phyloP scores from a whole-genome alignment of 2,329 filamentous ascomycete genomes.

The Magnaporthiopsis rhizophila region DNA sequence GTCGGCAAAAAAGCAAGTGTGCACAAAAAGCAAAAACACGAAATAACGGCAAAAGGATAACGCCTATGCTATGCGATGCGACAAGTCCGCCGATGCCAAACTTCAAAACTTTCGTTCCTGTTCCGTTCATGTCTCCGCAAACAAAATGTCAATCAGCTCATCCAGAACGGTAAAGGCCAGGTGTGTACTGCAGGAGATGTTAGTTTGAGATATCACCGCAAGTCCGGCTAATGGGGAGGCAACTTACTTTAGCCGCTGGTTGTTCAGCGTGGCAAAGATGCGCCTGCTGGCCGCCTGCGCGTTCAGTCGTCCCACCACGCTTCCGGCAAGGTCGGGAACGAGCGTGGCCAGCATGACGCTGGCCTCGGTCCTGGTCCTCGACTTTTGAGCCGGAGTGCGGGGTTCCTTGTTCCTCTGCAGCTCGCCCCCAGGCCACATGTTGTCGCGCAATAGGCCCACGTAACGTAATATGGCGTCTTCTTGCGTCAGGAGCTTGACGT shows the following conservation, averaged over 20 bases:
- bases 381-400: slow-evolving; percentile 65
- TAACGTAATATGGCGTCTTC: slow-evolving; percentile 75
- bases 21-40: not conserved
- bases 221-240: not conserved
- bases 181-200: slow-evolving; percentile 45
- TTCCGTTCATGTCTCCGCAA: slow-evolving; percentile 32
- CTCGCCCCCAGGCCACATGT: slow-evolving; percentile 70
- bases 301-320: slow-evolving; percentile 87
- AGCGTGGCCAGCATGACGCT: slow-evolving; percentile 83
- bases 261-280: slow-evolving; percentile 87
- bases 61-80: slow-evolving; percentile 22
- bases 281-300: slow-evolving; percentile 84
- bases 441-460: slow-evolving; percentile 62
- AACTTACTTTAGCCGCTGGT: slow-evolving; percentile 77
- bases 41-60: slow-evolving; percentile 9
- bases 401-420: slow-evolving; percentile 39
- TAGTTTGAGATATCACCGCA: slow-evolving; percentile 5
- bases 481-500: slow-evolving; percentile 62
- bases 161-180: slow-evolving; percentile 64
- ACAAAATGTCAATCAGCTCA: slow-evolving; percentile 59
- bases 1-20: not conserved
- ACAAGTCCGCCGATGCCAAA: slow-evolving; percentile 3
- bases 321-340: slow-evolving; percentile 82
- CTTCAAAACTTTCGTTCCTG: not conserved
- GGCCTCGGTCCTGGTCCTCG: slow-evolving; percentile 76